Evolutionary conservation across 768 basidiomycete species (phyloP).

Genomic region (Russula virescens): DNA sequence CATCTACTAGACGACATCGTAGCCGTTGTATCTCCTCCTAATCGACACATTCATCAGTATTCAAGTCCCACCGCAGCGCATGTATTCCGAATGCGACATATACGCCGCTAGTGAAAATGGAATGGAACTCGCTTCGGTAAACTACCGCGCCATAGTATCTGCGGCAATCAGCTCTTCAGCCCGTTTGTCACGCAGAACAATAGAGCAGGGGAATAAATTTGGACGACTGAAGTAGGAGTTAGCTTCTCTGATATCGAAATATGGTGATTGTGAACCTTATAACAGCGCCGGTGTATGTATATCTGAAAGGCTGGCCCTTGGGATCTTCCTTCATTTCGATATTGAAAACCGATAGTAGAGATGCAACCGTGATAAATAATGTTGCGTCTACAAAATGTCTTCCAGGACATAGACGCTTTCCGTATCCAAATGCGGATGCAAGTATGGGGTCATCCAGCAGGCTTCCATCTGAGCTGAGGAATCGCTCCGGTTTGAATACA

Average conservation of each 20-base stretch:
- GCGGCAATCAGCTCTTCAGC: slow-evolving; percentile 2
- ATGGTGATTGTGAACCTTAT: background rate
- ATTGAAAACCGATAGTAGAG: slow-evolving; percentile 1
- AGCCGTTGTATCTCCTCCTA: too few relatives aligned
- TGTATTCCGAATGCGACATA: background rate
- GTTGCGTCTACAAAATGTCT: slow-evolving; percentile 19
- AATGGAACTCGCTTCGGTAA: background rate
- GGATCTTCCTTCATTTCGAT: background rate
- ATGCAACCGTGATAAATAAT: slow-evolving; percentile 12
- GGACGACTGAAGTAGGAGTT: background rate
- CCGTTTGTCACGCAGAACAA: background rate
- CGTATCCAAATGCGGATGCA: slow-evolving; percentile 21
- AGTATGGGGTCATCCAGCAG: slow-evolving; percentile 30
- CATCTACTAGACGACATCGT: too few relatives aligned
- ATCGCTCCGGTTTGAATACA: slow-evolving; percentile 24
- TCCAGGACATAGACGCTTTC: slow-evolving; percentile 22
- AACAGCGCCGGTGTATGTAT: background rate
- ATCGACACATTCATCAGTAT: too few relatives aligned
- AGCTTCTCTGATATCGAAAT: background rate
- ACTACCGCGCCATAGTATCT: background rate
- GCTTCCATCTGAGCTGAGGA: slow-evolving; percentile 20
- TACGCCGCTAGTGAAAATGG: background rate
- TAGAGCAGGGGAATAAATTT: background rate
- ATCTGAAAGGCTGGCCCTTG: background rate
- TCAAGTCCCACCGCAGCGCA: too few relatives aligned